Evolutionary conservation across 1,139 yeast species (phyloP).

Genomic region (Hyphopichia pseudoburtonii): DNA sequence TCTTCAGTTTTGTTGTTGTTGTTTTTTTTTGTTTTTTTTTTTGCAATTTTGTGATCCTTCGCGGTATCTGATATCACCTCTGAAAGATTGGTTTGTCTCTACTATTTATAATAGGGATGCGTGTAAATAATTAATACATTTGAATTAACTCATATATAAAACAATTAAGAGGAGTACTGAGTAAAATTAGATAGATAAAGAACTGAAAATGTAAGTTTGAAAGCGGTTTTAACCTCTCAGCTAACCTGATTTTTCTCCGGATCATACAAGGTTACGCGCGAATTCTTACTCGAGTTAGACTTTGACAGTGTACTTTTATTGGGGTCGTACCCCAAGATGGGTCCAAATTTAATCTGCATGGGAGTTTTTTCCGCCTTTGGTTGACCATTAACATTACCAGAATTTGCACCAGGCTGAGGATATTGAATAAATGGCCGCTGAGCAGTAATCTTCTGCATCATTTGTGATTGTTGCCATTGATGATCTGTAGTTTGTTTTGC

Average conservation of each 20-base stretch:
- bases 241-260: conserved; percentile 26
- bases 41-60: too few species aligned
- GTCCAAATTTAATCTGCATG: conserved; percentile 37
- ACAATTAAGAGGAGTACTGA: too few species aligned
- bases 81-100: too few species aligned
- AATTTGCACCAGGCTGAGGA: conserved; percentile 2
- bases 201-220: too few species aligned
- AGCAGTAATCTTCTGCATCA: conserved; percentile 5
- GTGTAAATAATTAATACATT: too few species aligned
- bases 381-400: not conserved
- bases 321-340: conserved; percentile 44
- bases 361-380: conserved; percentile 9
- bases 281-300: conserved; percentile 3
- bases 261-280: conserved; percentile 35
- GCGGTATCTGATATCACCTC: too few species aligned
- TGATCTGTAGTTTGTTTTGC: conserved; percentile 5
- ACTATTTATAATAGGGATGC: too few species aligned
- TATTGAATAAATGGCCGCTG: conserved; percentile 5
- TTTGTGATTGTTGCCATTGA: conserved; percentile 14
- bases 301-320: conserved; percentile 21
- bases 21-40: too few species aligned
- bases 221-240: too few species aligned
- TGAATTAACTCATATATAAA: too few species aligned
- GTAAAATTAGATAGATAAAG: too few species aligned
- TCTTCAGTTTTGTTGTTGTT: too few species aligned